A percentile compares a stretch with the other conserved stretches of the same genome.
Evolutionary conservation across 176 grass and related monocot species (phyloP).

Genomic region (Zoysia pacifica): DNA sequence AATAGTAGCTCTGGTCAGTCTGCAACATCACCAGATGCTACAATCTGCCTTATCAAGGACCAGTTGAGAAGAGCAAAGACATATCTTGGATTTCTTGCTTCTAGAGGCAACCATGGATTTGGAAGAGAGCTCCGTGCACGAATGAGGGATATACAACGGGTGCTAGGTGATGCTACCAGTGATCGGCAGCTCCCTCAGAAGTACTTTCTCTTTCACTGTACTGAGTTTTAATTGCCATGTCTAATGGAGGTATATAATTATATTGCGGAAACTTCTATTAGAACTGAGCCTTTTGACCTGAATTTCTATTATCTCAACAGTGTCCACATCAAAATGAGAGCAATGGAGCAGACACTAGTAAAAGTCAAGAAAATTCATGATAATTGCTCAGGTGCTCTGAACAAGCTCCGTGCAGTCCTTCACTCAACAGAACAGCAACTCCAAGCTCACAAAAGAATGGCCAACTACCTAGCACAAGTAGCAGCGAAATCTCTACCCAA

Average conservation of each 20-base stretch:
- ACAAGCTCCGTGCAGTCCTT: constrained; percentile 58
- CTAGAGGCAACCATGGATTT: constrained; percentile 70
- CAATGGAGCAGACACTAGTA: constrained; percentile 70
- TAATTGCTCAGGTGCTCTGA: constrained; percentile 56
- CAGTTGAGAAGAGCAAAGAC: constrained; percentile 78
- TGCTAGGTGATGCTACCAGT: constrained; percentile 58
- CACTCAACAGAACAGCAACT: constrained; percentile 77
- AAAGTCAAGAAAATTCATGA: constrained; percentile 70
- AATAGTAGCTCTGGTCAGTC: constrained; percentile 32
- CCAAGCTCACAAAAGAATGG: constrained; percentile 62
- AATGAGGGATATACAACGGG: constrained; percentile 68
- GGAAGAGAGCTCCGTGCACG: constrained; percentile 64
- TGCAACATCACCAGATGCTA: constrained; percentile 44
- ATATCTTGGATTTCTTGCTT: constrained; percentile 59
- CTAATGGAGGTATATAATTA: constrained; percentile 6
- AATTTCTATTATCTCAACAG: constrained; percentile 48
- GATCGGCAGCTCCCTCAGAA: constrained; percentile 67
- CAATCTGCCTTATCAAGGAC: constrained; percentile 60
- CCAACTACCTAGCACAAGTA: constrained; percentile 73
- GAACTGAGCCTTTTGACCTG: constrained; percentile 19
- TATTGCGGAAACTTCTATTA: neutral
- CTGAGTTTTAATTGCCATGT: constrained; percentile 25
- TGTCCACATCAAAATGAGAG: constrained; percentile 68
- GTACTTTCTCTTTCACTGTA: constrained; percentile 43
- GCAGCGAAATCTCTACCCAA: constrained; percentile 82